Conservation (phyloP, 768 basidiomycete genomes). For the Fomitopsis pulvina region DNA sequence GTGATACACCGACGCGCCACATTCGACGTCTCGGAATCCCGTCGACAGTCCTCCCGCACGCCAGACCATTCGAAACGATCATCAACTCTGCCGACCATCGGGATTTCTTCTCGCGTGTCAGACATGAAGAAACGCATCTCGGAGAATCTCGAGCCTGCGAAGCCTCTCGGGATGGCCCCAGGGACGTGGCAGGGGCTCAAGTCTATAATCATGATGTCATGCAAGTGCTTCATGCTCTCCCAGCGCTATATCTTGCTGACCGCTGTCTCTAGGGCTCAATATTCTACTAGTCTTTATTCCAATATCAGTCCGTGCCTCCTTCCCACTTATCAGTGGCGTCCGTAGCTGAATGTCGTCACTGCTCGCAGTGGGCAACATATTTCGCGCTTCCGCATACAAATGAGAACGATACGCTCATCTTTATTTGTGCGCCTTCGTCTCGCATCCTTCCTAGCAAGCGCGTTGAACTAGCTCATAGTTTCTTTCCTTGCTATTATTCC, state of each 20-base stretch:
- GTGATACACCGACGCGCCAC: conserved; percentile 1
- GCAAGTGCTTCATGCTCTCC: conserved; percentile 29
- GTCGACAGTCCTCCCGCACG: not conserved
- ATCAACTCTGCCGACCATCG: not conserved
- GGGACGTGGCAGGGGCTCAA: conserved; percentile 38
- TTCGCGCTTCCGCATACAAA: conserved; percentile 41
- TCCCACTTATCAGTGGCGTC: not conserved
- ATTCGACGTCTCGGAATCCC: not conserved
- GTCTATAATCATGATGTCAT: conserved; percentile 50
- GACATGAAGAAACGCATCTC: not conserved
- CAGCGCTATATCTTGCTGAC: not conserved
- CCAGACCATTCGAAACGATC: not conserved
- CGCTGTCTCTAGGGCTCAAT: conserved; percentile 49
- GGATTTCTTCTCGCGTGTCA: conserved; percentile 1
- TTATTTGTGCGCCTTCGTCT: conserved; percentile 53
- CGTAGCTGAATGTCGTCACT: not conserved
- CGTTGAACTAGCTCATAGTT: conserved; percentile 41
- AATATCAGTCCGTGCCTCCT: conserved; percentile 44
- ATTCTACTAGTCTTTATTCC: conserved; percentile 68
- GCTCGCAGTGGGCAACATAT: conserved; percentile 62
- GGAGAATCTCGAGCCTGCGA: conserved; percentile 9
- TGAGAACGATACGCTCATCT: conserved; percentile 52
- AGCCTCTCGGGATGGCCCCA: conserved; percentile 38
- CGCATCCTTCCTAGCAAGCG: not conserved
- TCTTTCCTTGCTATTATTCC: conserved; percentile 82